phyloP scores from a whole-genome alignment of 1,284 basidiomycete species.

The Cryptococcus sp. region DNA sequence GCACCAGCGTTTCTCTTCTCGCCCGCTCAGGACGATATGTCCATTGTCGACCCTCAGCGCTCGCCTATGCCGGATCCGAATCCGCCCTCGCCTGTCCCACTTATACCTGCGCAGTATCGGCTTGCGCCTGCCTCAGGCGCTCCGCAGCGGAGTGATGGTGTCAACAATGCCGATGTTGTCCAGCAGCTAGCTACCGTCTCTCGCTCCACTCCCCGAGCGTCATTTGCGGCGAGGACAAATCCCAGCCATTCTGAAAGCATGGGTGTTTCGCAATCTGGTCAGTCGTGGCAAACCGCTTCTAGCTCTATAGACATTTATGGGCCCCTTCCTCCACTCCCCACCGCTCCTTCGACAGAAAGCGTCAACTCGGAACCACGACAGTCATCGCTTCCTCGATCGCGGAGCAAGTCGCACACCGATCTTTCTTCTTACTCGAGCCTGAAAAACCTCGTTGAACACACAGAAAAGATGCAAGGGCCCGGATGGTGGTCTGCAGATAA shows the following conservation, averaged over 20 bases:
- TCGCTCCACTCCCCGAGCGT: background rate
- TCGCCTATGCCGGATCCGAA: constrained; percentile 15
- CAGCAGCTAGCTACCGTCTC: no score
- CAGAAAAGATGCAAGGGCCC: constrained; percentile 25
- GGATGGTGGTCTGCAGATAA: constrained; percentile 31
- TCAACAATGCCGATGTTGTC: background rate
- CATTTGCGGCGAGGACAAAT: background rate
- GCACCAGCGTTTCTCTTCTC: constrained; percentile 11
- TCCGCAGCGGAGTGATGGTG: background rate
- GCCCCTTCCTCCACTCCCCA: background rate
- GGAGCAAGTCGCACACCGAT: constrained; percentile 21
- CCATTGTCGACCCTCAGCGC: constrained; percentile 22
- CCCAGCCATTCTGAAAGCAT: constrained; percentile 1
- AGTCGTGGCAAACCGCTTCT: constrained; percentile 11
- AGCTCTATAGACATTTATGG: background rate
- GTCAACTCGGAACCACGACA: background rate
- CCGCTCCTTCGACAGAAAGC: constrained; percentile 1
- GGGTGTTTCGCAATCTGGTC: constrained; percentile 2
- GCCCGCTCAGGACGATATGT: constrained; percentile 27
- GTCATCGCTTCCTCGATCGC: constrained; percentile 10
- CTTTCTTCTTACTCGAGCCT: constrained; percentile 14
- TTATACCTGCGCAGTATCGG: background rate
- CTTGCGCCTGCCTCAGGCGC: no score
- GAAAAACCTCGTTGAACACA: constrained; percentile 23
- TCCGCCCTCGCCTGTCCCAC: background rate